Evolutionary conservation across 2,329 filamentous ascomycete genomes (phyloP), one percentile per base, ranked within the genome.

Genomic region (Lizonia empirigonia): DNA sequence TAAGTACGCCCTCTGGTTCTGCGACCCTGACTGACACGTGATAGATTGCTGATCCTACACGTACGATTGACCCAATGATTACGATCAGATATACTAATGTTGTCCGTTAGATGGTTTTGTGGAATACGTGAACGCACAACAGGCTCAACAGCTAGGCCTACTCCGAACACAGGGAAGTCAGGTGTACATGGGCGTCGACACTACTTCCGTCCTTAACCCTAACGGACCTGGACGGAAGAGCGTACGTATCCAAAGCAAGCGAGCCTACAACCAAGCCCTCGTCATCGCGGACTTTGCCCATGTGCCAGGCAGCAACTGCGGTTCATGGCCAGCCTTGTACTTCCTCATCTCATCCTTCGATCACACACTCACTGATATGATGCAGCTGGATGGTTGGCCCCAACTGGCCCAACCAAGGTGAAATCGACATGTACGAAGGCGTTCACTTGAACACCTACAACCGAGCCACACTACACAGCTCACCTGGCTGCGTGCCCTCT

Each of bases 261-360:
- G 50, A 23, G 60, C 69, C 0, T 76, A 73, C 59, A 74, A 64
- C 23, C 65, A 65, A 24, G 72, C 60, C 4, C 64, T 76, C 15
- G 58, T 75, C 55, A 75, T 76, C 15, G 70, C 69, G 18, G 72
- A 75, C 56, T 69, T 76, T 44, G 70, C 69, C 1, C 73, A 75
- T 37, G 68, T 74, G 9, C 72, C 74, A 2, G 70, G 69, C 9
- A 70, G 56, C 23, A 63, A 56, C 34, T 76, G 74, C 41, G 73
- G 73, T 6, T 60, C 64, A 4, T 76, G 73, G 73, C 73, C 73
- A 9, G 70, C 73, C 23, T 75, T 72, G 65, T 73, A 63, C 29
- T 54, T 18, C 4, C 16, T 7, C n/a, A 16, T 7, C 7, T 22
- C 9, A 12, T 18, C n/a, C 6, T n/a, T 13, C 13, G 2, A 19